phyloP scores from a whole-genome alignment of 2,329 filamentous ascomycete species.

The Phaeosphaeria sp. region DNA sequence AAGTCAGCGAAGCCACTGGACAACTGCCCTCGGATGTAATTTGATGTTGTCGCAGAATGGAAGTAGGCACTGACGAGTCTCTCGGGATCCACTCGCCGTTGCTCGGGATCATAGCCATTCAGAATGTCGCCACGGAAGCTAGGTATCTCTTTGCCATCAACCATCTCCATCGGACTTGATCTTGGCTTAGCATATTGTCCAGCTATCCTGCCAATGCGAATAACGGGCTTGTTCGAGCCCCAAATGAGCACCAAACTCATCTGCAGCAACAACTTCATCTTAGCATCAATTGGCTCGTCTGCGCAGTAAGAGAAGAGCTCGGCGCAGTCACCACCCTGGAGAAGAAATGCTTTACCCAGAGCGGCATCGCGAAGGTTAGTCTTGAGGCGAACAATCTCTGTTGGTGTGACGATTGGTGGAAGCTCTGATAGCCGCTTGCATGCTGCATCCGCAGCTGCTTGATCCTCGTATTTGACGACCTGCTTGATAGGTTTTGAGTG shows the following conservation, averaged over 20 bases:
- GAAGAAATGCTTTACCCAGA: conserved; percentile 85
- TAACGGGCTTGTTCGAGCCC: conserved; percentile 81
- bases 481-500: conserved; percentile 81
- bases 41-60: conserved; percentile 91
- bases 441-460: conserved; percentile 64
- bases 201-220: conserved; percentile 94
- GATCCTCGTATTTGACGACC: conserved; percentile 72
- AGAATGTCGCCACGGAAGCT: conserved; percentile 96
- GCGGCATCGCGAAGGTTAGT: conserved; percentile 84
- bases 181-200: conserved; percentile 97
- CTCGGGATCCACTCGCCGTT: conserved; percentile 80
- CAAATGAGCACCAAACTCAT: conserved; percentile 97
- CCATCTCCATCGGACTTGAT: conserved; percentile 83
- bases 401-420: conserved; percentile 79
- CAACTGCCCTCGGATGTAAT: conserved; percentile 86
- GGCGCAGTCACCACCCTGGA: conserved; percentile 96
- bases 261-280: conserved; percentile 94
- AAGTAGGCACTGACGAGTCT: conserved; percentile 92
- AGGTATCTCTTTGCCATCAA: conserved; percentile 81
- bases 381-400: conserved; percentile 82
- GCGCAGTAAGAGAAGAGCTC: conserved; percentile 98
- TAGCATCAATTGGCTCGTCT: conserved; percentile 87
- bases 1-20: conserved; percentile 91
- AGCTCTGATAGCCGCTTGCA: conserved; percentile 70
- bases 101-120: conserved; percentile 82